Conservation (phyloP, 1,139 yeast genomes). For the Zygosaccharomyces pseudobailii region DNA sequence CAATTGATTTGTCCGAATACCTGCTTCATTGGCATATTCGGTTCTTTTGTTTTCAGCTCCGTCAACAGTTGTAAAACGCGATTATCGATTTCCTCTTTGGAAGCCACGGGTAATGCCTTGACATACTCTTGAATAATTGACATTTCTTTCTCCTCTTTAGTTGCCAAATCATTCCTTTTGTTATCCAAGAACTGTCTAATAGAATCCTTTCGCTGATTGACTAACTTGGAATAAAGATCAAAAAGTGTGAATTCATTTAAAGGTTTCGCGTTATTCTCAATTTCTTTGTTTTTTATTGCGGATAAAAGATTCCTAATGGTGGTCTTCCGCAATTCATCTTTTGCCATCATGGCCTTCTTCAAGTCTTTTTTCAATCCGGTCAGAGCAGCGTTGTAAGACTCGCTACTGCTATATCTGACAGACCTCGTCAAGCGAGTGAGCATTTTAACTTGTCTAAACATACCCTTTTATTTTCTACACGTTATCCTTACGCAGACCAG, state of each 20-base stretch:
- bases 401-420: conserved; percentile 35
- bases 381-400: conserved; percentile 37
- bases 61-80: conserved; percentile 39
- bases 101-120: conserved; percentile 46
- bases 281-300: conserved; percentile 56
- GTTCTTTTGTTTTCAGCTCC: conserved; percentile 31
- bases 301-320: conserved; percentile 54
- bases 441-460: conserved; percentile 1
- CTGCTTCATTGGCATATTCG: conserved; percentile 36
- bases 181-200: conserved; percentile 48
- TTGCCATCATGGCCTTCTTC: conserved; percentile 46
- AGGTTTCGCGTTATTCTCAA: conserved; percentile 44
- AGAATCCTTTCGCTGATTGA: conserved; percentile 51
- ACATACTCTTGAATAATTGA: conserved; percentile 43
- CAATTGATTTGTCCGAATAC: conserved; percentile 47
- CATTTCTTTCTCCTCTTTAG: conserved; percentile 50
- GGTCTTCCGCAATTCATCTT: conserved; percentile 44
- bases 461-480: background rate
- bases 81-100: conserved; percentile 44
- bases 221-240: conserved; percentile 46
- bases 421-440: conserved; percentile 1
- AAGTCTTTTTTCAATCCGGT: conserved; percentile 42
- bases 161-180: conserved; percentile 52
- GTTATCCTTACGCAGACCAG: background rate
- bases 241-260: conserved; percentile 47